These are phyloP conservation scores for Epichloe amarillans DNA, from an alignment of 2,329 filamentous ascomycete genomes.

Conservation along the genomic window DNA sequence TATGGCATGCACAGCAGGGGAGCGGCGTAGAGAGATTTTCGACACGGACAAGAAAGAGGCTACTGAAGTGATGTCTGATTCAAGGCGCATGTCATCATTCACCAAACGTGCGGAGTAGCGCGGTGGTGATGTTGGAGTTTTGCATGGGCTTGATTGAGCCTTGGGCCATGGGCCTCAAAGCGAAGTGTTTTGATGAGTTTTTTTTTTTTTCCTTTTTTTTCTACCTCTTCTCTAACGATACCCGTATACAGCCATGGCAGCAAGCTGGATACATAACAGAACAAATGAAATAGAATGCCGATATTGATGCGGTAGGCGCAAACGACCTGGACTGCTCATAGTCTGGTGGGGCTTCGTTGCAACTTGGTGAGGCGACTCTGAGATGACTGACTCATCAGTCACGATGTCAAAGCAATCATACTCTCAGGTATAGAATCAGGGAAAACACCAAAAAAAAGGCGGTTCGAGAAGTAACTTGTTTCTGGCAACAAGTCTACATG, in stretches of 20 bases:
- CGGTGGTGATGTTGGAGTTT: neutral
- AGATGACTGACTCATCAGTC: neutral
- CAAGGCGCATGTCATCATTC: neutral
- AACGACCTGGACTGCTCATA: too few relatives aligned
- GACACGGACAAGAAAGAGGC: slow-evolving; percentile 34
- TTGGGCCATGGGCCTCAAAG: neutral
- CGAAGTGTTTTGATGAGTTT: neutral
- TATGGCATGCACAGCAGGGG: slow-evolving; percentile 48
- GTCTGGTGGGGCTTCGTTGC: too few relatives aligned
- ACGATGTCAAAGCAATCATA: neutral
- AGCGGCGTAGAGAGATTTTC: slow-evolving; percentile 49
- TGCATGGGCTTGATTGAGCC: neutral
- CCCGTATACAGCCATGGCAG: neutral
- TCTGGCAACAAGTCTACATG: neutral
- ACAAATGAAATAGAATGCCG: neutral
- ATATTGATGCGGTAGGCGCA: too few relatives aligned
- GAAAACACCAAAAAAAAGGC: neutral
- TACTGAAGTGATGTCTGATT: slow-evolving; percentile 32
- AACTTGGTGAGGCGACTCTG: too few relatives aligned
- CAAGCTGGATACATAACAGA: neutral
- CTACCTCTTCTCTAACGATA: neutral
- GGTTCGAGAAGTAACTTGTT: neutral
- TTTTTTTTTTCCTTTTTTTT: neutral
- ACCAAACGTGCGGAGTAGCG: neutral
- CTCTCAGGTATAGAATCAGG: too few relatives aligned